A percentile compares a stretch with the other conserved stretches of the same genome.
Conservation (phyloP, 2,329 filamentous ascomycete species). For the Neopestalotiopsis sp. region DNA sequence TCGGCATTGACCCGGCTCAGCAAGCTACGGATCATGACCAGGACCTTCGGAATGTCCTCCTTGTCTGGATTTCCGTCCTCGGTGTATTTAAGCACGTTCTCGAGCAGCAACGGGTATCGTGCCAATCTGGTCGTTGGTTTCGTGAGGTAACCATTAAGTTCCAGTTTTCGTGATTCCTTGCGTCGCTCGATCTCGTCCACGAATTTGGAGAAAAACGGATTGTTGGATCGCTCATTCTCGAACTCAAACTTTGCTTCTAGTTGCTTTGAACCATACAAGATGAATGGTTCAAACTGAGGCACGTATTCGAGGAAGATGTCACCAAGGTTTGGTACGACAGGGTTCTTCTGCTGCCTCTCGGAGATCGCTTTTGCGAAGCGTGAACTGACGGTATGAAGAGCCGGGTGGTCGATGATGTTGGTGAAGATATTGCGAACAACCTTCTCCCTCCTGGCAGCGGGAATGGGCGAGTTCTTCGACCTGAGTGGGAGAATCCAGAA, state of each 20-base stretch:
- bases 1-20: conserved; percentile 89
- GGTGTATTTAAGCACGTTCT: conserved; percentile 91
- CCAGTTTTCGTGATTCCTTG: conserved; percentile 95
- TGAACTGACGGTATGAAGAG: conserved; percentile 88
- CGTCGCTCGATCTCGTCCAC: conserved; percentile 95
- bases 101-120: conserved; percentile 88
- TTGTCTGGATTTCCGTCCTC: conserved; percentile 88
- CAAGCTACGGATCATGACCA: conserved; percentile 85
- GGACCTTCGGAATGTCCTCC: conserved; percentile 88
- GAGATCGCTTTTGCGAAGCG: conserved; percentile 88
- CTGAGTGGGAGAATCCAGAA: conserved; percentile 97
- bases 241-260: conserved; percentile 98
- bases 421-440: conserved; percentile 95
- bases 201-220: conserved; percentile 84
- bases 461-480: conserved; percentile 83
- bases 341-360: conserved; percentile 85
- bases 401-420: conserved; percentile 84
- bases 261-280: conserved; percentile 94
- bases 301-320: conserved; percentile 95
- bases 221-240: conserved; percentile 90
- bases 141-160: conserved; percentile 95
- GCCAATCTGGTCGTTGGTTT: conserved; percentile 96
- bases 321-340: conserved; percentile 86
- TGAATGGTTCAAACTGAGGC: conserved; percentile 93
- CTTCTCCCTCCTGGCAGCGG: conserved; percentile 82